Conservation (phyloP, 805 yeast genomes). For the Myxozyma udenii region DNA sequence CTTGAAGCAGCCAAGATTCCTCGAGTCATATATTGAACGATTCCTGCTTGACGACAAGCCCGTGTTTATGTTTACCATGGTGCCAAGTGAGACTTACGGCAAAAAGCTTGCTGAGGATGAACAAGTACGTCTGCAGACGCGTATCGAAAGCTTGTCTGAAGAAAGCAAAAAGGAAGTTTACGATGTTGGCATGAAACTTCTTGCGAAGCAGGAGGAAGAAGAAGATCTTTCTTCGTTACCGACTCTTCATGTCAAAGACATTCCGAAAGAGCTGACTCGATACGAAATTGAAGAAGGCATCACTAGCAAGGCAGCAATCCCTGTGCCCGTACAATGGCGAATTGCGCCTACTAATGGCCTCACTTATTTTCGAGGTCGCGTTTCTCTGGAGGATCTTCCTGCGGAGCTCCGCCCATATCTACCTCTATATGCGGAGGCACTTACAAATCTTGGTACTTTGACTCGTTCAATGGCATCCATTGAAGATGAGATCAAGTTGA, state of each 20-base stretch:
- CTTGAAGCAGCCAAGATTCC: slow-evolving; percentile 55
- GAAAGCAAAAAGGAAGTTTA: slow-evolving; percentile 57
- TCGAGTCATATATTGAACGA: slow-evolving; percentile 56
- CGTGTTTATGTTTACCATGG: slow-evolving; percentile 70
- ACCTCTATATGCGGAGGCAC: slow-evolving; percentile 72
- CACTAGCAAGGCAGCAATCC: slow-evolving; percentile 34
- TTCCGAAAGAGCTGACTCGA: slow-evolving; percentile 53
- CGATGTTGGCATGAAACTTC: slow-evolving; percentile 58
- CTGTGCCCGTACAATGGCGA: slow-evolving; percentile 45
- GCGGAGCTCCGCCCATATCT: slow-evolving; percentile 61
- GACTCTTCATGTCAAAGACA: slow-evolving; percentile 69
- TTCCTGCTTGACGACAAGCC: slow-evolving; percentile 53
- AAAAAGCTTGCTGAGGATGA: slow-evolving; percentile 56
- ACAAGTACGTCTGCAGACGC: slow-evolving; percentile 45
- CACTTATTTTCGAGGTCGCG: slow-evolving; percentile 68
- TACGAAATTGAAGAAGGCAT: slow-evolving; percentile 31
- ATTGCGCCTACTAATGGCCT: slow-evolving; percentile 76
- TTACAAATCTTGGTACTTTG: slow-evolving; percentile 84
- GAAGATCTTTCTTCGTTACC: slow-evolving; percentile 83
- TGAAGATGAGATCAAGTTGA: slow-evolving; percentile 76
- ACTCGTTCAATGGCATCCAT: slow-evolving; percentile 68
- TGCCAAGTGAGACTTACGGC: slow-evolving; percentile 60
- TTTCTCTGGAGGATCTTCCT: slow-evolving; percentile 59
- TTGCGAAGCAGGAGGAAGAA: slow-evolving; percentile 58
- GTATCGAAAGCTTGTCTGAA: slow-evolving; percentile 47